Evolutionary conservation across 495 filamentous ascomycete genomes (phyloP), one percentile per base, ranked within the genome.

Genomic region (Talaromyces adpressus): DNA sequence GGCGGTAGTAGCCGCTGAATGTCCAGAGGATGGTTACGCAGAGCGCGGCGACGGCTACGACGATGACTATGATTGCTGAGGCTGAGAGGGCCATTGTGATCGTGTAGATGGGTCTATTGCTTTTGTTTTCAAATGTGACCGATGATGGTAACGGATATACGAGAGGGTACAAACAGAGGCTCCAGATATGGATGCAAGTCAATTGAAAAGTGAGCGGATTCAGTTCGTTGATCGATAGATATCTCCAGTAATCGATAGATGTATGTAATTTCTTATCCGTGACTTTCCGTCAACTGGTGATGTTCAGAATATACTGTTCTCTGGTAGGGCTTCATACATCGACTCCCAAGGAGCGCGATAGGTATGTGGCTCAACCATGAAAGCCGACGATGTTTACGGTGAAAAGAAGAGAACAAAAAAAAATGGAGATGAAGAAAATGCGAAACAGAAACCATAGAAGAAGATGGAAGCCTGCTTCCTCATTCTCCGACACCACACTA

Each of bases 11-110:
- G 59, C 32, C 22, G 39, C 39, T 52, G 34, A 61, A 61, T n/a
- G 59, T 32, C 59, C 59, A 61, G 6, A 61, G 34, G 25, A 61
- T 61, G 25, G 59, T 47, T 20, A 61, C 47, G 16, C 12, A 47
- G 18, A 61, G 6, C 2, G 25, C 59, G 12, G 59, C 52, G 22
- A 49, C 39, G 12, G 3, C 34, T 9, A 61, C 59, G 29, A 58
- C 56, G 56, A 58, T 58, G 56, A 58, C 56, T 4, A 58, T 58
- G 56, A 58, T 58, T 16, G 27, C 56, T 9, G 56, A 58, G 56
- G 56, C 30, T 9, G 56, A 58, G 16, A 58, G 27, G 20, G 27
- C 56, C 56, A 58, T 58, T 2, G 3, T 34, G 27, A 36, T 30
- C 20, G 54, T 20, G 25, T 11, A 14, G 39, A 4, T 41, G 41